A percentile compares a stretch with the other conserved stretches of the same genome.
Evolutionary conservation across 176 grass and related monocot genomes (phyloP).

Genomic region (Olyra latifolia): DNA sequence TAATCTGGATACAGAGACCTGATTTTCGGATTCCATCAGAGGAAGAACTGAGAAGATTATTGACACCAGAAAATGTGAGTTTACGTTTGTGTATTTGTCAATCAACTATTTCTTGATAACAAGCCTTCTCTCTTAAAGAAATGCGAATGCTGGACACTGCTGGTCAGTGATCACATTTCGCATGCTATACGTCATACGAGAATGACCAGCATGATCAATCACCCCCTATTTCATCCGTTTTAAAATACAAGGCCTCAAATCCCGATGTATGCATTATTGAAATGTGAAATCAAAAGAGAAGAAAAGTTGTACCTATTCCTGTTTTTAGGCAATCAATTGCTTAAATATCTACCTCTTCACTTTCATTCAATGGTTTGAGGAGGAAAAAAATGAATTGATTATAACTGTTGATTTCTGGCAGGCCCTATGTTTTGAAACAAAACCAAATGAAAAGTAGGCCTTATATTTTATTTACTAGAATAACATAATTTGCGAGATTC

Average conservation of each 20-base stretch:
- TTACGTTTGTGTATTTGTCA: slow-evolving; percentile 14
- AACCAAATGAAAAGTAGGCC: not conserved
- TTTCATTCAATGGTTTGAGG: not conserved
- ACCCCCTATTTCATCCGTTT: not conserved
- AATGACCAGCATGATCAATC: not conserved
- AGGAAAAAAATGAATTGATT: not conserved
- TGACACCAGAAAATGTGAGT: slow-evolving; percentile 90
- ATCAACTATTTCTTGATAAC: slow-evolving; percentile 26
- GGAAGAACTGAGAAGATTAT: slow-evolving; percentile 82
- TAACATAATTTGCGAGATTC: not conserved
- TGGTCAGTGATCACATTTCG: slow-evolving; percentile 13
- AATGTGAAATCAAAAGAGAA: not conserved
- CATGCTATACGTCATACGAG: slow-evolving; percentile 14
- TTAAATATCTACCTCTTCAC: slow-evolving; percentile 3
- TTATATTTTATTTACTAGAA: slow-evolving; percentile 7
- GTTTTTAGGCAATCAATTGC: not conserved
- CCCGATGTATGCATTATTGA: not conserved
- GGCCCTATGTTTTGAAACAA: not conserved
- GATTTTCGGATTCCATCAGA: slow-evolving; percentile 89
- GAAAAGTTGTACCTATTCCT: not conserved
- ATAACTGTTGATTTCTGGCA: not conserved
- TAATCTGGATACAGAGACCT: slow-evolving; percentile 61
- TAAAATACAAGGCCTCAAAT: not conserved
- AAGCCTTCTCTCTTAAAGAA: slow-evolving; percentile 9
- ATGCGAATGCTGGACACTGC: not conserved